Evolutionary conservation across 106 monocot genomes (phyloP), one percentile per base, ranked within the genome.

Genomic region (Acanthochlamys bracteata): DNA sequence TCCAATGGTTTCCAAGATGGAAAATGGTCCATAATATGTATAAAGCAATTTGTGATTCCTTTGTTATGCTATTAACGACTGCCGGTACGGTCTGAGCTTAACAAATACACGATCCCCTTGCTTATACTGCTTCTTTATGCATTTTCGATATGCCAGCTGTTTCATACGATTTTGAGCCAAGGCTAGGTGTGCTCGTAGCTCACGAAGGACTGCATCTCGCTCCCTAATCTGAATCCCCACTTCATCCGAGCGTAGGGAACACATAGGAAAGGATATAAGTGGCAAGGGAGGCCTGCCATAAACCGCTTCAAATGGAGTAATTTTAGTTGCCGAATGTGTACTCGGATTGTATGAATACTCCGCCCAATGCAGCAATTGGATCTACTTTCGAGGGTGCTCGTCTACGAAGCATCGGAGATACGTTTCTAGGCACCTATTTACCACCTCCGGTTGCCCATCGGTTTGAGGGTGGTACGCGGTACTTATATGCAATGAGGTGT

Each of bases 231-330:
- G 15, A 17, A 17, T 49, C 12, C 49, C 49, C 49, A 49, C 49
- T 12, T 12, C 49, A 49, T 49, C 49, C 17, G 17, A 12, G 17
- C 17, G 9, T 12, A 12, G 12, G 17, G 49, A 17, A 49, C 49
- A 2, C 17, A 17, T 49, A 2, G 17, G 17, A 17, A 49, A 49
- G 15, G 15, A 12, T 14, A 49, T 3, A 1, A 49, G 15, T 49
- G 49, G 12, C 33, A 1, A 9, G 49, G 12, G 49, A 17, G 12
- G 49, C 15, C 20, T 39, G 61, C 25, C 61, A 41, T 61, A 61
- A 7, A 61, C 13, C 3, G 20, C 61, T 61, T 61, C 61, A 41
- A 61, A 61, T 0, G 61, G 61, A 41, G 40, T 61, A 9, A 16
- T 61, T n/a, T 20, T 39, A 10, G 20, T 41, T 41, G 41, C 7